Evolutionary conservation across 176 grass and related monocot genomes (phyloP), one percentile per base, ranked within the genome.

Genomic region (Coix lacrymajobi): DNA sequence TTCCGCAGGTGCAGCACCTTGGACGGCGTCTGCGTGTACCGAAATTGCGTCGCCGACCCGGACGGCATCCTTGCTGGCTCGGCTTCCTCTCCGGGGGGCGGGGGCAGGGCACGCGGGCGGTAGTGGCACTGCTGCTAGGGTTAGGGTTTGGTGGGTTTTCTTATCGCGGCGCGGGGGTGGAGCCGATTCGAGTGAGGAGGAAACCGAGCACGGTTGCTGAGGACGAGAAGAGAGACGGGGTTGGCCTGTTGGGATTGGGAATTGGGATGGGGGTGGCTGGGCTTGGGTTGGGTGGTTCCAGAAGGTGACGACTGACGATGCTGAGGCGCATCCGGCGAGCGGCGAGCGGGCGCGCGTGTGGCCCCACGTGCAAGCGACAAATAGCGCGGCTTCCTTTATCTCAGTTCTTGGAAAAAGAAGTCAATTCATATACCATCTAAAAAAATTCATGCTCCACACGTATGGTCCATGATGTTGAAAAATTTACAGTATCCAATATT

Each of bases 1-100:
- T 98, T 98, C 70, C 96, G 92, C 62, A 98, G 89, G 87, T 98
- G 96, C 57, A 98, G 89, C 74, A 98, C 96, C 93, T 98, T 98
- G 54, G 96, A 98, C 20, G 96, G 96, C 79, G 96, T 93, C 79
- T 98, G 96, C 66, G 92, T 98, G 87, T 90, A 93, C 85, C 95
- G 85, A 31, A 94, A 97, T 84, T 94, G 94, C 56, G 86, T 89
- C 39, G 85, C 85, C 61, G 90, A 87, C 20, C 89, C 79, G 74
- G 94, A 87, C 72, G 96, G 90, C 96, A 98, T 98, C 82, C 56
- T 79, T 58, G 62, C 71, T 56, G 56, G 71, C 49, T 78, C 26
- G 3, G 40, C 11, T 43, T 32, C 28, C 56, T 54, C 71, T 76
- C 51, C 34, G 70, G 71, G 60, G 77, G 56, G 22, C 81, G n/a